Evolutionary conservation across 257 asterid species (phyloP).

Genomic region (Nicotiana benthamiana): DNA sequence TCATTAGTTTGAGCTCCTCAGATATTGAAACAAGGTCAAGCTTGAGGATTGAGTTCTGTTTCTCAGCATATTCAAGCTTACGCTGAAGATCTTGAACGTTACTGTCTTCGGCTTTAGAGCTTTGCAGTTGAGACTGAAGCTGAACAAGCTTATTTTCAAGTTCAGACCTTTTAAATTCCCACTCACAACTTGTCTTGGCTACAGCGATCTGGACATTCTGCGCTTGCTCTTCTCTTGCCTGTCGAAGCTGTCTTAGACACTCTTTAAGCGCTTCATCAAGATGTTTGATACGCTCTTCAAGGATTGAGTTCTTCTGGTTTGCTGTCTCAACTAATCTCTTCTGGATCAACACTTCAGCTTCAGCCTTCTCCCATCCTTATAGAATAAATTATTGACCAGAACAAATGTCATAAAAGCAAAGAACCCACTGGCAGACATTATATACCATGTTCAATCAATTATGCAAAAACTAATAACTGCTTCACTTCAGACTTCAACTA

Average conservation of each 20-base stretch:
- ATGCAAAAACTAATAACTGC: background rate
- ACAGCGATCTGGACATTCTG: constrained; percentile 41
- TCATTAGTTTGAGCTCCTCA: constrained; percentile 49
- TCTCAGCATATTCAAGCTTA: background rate
- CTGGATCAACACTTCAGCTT: constrained; percentile 55
- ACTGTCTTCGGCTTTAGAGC: constrained; percentile 33
- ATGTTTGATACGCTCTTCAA: constrained; percentile 61
- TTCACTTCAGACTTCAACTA: background rate
- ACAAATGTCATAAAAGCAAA: background rate
- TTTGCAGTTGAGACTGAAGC: constrained; percentile 46
- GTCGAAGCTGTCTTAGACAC: constrained; percentile 85
- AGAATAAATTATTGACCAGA: constrained; percentile 9
- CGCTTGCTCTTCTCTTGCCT: constrained; percentile 72
- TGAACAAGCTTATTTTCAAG: constrained; percentile 45
- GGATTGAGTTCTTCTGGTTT: constrained; percentile 45
- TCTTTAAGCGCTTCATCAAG: constrained; percentile 92
- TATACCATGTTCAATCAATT: background rate
- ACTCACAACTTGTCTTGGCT: constrained; percentile 32
- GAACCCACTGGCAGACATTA: background rate
- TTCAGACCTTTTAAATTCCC: constrained; percentile 46
- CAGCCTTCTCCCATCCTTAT: constrained; percentile 96
- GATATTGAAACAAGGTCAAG: constrained; percentile 39
- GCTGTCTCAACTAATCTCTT: constrained; percentile 59
- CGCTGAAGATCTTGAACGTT: constrained; percentile 30
- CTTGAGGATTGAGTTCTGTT: constrained; percentile 47